Base-by-base conservation (phyloP, 495 filamentous ascomycete species). In the Penicillium tannophilum region DNA sequence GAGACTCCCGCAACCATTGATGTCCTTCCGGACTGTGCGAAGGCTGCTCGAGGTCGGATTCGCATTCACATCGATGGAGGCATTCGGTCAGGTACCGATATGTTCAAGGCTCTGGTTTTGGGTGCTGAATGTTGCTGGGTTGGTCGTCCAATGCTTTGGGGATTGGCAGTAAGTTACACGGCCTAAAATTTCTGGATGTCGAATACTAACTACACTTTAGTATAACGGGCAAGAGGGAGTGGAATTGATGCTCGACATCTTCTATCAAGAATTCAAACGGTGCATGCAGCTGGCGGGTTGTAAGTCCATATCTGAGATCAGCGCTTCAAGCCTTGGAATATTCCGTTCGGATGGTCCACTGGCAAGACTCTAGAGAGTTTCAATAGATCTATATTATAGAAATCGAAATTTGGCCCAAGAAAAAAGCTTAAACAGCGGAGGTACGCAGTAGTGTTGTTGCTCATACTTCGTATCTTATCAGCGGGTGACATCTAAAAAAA, bases 11-110 rank as follows among this genome's bases (percentile, higher is more conserved):
- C 87, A 4, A 82, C 83, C 0, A 76, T 91, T 16, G 63, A 89
- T 52, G 76, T 82, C 0, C 65, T 91, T 33, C 67, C 90, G n/a
- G 88, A 88, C 59, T 90, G 63, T 83, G 87, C 60, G 72, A 78
- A 68, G 73, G 77, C 61, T 82, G 84, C 63, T 79, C 84, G 4
- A 68, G 85, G 69, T 7, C 73, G 69, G 60, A 79, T 91, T 67
- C 82, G 87, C 48, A 79, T 92, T 14, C 82, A 79, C 56, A 69
- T 91, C 24, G 88, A 92, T 56, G 88, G 87, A 1, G 88, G 88
- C 0, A 79, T 91, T 6, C 77, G 74, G 33, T 71, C 84, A 6
- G 88, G 88, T 1, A 82, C 77, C 9, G 88, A 90, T 67, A 84
- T 90, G 14, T 85, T 90, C 60, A 91, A 90, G 67, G 85, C 84